A percentile compares a stretch with the other conserved stretches of the same genome.
These are phyloP conservation scores for Blastocystis sp. DNA, from an alignment of 352 stramenopile species.

Conservation along the genomic window DNA sequence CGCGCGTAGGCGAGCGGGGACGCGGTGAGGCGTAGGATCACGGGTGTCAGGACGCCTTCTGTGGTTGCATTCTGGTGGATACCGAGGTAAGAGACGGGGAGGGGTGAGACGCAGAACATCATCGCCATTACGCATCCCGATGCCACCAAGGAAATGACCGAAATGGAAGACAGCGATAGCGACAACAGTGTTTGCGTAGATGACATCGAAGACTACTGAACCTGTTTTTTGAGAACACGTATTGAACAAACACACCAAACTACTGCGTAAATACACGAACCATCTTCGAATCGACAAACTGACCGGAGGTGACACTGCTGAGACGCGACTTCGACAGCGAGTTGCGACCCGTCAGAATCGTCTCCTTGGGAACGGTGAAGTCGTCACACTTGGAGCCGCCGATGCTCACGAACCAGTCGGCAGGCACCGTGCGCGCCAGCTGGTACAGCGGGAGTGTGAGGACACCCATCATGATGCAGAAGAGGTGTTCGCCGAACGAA, in stretches of 20 bases:
- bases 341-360: neutral
- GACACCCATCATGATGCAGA: conserved; percentile 65
- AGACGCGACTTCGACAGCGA: conserved; percentile 6
- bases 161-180: neutral
- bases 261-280: neutral
- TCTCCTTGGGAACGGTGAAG: conserved; percentile 6
- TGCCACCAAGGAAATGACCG: neutral
- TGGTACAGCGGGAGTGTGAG: neutral
- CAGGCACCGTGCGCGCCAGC: neutral
- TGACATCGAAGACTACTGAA: neutral
- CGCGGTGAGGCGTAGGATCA: conserved; percentile 42
- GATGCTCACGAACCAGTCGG: neutral
- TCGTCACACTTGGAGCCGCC: neutral
- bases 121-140: conserved; percentile 53
- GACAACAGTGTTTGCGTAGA: conserved; percentile 8
- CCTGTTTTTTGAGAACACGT: conserved; percentile 4
- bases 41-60: conserved; percentile 57
- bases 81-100: neutral
- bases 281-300: neutral
- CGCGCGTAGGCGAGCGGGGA: neutral
- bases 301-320: conserved; percentile 10
- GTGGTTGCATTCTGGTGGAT: conserved; percentile 54
- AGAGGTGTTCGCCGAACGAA: conserved; percentile 64
- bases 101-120: conserved; percentile 39
- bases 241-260: too few species aligned